These are phyloP conservation scores for Amanita pseudoporphyria DNA, from an alignment of 768 basidiomycete genomes.

Conservation along the genomic window DNA sequence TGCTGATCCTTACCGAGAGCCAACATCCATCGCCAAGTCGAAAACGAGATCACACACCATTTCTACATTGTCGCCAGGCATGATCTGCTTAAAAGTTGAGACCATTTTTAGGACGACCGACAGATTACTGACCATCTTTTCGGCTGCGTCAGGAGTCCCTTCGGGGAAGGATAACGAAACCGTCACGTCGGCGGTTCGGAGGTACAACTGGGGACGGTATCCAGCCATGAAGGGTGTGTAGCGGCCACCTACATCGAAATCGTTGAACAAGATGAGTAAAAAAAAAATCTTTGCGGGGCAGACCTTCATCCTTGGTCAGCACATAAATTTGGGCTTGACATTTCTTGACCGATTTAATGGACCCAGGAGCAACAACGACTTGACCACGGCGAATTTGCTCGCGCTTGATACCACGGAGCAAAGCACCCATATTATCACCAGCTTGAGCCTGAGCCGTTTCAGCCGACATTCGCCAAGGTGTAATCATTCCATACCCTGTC, in stretches of 20 bases:
- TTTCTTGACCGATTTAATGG: constrained; percentile 90
- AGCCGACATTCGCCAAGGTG: not conserved
- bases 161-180: constrained; percentile 78
- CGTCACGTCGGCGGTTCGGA: constrained; percentile 93
- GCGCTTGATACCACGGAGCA: constrained; percentile 94
- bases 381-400: constrained; percentile 94
- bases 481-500: constrained; percentile 60
- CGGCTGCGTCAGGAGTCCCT: constrained; percentile 67
- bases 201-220: constrained; percentile 92
- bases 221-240: constrained; percentile 89
- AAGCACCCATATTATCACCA: constrained; percentile 98
- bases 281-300: not conserved
- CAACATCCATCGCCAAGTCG: constrained; percentile 84
- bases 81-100: constrained; percentile 42
- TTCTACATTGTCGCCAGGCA: constrained; percentile 98
- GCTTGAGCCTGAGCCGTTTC: constrained; percentile 65
- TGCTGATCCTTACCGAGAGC: constrained; percentile 48
- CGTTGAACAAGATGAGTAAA: constrained; percentile 46
- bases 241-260: constrained; percentile 86
- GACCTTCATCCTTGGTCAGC: constrained; percentile 2
- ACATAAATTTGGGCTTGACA: constrained; percentile 92
- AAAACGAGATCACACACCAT: constrained; percentile 76
- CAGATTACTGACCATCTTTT: constrained; percentile 64
- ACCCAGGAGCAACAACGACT: constrained; percentile 80
- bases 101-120: not conserved